Percentiles rank a stretch among this genome's conserved stretches.
These are phyloP conservation scores for Ogataea methylovora DNA, from an alignment of 805 yeast genomes.

Conservation along the genomic window DNA sequence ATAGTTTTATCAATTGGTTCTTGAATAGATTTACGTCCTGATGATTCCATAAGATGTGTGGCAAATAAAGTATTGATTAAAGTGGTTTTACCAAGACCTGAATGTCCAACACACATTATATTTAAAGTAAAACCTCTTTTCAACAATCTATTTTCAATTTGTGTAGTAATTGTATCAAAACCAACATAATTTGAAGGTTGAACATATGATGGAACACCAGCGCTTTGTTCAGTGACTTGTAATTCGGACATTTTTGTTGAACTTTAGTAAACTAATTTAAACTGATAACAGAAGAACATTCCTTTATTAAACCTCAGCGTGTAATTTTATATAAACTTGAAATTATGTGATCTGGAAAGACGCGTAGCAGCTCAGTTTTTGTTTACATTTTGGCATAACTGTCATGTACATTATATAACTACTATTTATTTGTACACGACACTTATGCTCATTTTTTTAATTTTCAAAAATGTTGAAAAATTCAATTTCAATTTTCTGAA, in stretches of 20 bases:
- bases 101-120: conserved; percentile 86
- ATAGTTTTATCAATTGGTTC: conserved; percentile 83
- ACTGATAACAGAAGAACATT: conserved; percentile 28
- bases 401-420: no score
- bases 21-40: conserved; percentile 59
- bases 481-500: no score
- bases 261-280: conserved; percentile 30
- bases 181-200: conserved; percentile 85
- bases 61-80: conserved; percentile 86
- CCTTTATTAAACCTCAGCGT: no score
- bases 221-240: conserved; percentile 4
- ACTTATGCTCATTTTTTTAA: no score
- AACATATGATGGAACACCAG: no score
- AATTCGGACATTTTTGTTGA: conserved; percentile 10
- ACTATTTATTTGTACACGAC: no score
- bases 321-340: no score
- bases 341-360: no score
- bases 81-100: conserved; percentile 94
- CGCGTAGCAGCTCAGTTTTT: no score
- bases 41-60: conserved; percentile 64
- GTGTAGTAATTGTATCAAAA: conserved; percentile 91
- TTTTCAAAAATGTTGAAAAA: no score
- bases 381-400: no score
- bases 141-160: conserved; percentile 85
- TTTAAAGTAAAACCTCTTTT: conserved; percentile 93